Base-by-base conservation (phyloP, 352 stramenopile species). In the Pythium coloratum region DNA sequence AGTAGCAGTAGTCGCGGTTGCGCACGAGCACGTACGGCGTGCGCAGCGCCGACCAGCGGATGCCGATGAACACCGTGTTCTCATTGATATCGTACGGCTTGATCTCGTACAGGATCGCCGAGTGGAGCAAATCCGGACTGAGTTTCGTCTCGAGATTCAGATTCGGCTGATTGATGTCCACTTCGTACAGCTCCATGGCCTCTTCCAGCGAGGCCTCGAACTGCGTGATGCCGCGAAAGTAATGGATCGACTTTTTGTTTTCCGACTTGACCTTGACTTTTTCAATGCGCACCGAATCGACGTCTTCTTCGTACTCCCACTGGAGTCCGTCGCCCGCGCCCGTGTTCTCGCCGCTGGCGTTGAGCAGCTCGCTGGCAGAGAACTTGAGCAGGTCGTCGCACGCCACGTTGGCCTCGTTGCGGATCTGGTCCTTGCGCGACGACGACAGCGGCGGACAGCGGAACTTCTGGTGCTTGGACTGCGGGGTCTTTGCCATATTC, bases 361-460 rank as follows among this genome's bases (percentile, higher is more conserved):
- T 68, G 26, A 75, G 44, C 10, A 85, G 70, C 50, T 94, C 83
- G 24, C 77, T 75, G 9, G 83, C 83, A 14, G 81, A 88, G 73
- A 91, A 94, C 6, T 80, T 76, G 53, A 94, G 71, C 53, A 94
- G 72, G 62, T 94, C 85, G 50, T 94, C 83, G 63, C 85, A 94
- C 57, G 85, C 85, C 40, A 81, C 62, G 69, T 91, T 89, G 36
- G 85, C 85, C 54, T 94, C 85, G 58, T 78, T 75, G 42, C 70
- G 77, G 76, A 93, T 93, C 75, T 91, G 81, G 55, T 84, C 70
- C 69, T 76, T 76, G 67, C 81, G 76, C 38, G 75, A 76, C 13
- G 42, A 40, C n/a, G 85, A 90, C 1, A 93, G 76, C 60, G 82
- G 85, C 36, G 83, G 85, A 55, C 85, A 93, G 40, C 82, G 80